Percentiles rank a stretch among this genome's conserved stretches.
Evolutionary conservation across 2,329 filamentous ascomycete genomes (phyloP).

Genomic region (Cordyceps javanica): DNA sequence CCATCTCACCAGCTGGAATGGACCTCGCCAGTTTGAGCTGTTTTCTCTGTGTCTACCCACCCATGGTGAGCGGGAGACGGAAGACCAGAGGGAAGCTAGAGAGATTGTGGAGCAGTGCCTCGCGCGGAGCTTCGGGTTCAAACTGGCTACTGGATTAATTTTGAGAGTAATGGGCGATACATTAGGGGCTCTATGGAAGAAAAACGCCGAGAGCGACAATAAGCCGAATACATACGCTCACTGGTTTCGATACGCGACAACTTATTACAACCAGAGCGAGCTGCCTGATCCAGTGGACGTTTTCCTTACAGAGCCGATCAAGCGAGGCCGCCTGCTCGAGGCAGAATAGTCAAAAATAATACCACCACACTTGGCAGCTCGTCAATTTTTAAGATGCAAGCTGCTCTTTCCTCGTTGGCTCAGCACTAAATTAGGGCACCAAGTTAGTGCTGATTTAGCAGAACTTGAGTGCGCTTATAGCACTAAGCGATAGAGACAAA

Average conservation of each 20-base stretch:
- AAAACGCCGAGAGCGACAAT: conserved; percentile 41
- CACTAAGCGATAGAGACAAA: not conserved
- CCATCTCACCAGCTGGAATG: conserved; percentile 45
- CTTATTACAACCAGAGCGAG: conserved; percentile 39
- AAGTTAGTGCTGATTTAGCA: not conserved
- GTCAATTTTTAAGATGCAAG: no score
- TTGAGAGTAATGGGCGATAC: conserved; percentile 42
- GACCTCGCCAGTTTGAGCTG: conserved; percentile 41
- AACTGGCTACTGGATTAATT: conserved; percentile 49
- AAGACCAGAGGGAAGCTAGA: conserved; percentile 41
- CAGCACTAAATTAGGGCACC: no score
- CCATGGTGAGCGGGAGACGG: conserved; percentile 26
- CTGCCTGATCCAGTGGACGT: conserved; percentile 31
- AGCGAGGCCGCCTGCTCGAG: conserved; percentile 26
- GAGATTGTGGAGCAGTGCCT: conserved; percentile 46
- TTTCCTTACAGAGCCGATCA: conserved; percentile 29
- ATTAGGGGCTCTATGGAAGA: conserved; percentile 47
- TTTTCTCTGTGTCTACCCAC: conserved; percentile 33
- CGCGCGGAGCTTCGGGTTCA: conserved; percentile 46
- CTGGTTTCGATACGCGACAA: conserved; percentile 46
- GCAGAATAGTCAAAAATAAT: not conserved
- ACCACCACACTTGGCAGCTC: not conserved
- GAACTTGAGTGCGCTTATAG: not conserved
- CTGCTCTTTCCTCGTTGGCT: no score
- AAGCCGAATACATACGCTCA: conserved; percentile 46